A percentile compares a stretch with the other conserved stretches of the same genome.
Conservation (phyloP, 208 protist species). For the Trypanosoma avium region DNA sequence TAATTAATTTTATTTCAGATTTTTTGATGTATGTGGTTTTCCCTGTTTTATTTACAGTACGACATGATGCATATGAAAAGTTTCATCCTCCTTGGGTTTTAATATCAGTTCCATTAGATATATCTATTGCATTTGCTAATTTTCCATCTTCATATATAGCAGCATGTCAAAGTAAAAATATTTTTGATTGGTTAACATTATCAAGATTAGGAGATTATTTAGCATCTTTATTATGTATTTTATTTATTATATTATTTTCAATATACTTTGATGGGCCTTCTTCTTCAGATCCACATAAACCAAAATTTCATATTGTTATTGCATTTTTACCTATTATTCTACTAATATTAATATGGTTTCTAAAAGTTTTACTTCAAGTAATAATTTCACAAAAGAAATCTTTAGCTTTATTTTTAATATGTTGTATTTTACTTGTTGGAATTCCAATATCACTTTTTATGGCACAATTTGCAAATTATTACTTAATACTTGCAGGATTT, state of each 20-base stretch:
- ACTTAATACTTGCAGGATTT: too few species aligned
- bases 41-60: conserved; percentile 10
- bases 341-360: conserved; percentile 1
- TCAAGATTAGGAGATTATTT: not conserved
- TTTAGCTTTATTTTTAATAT: not conserved
- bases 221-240: not conserved
- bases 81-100: conserved; percentile 19
- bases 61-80: not conserved
- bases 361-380: not conserved
- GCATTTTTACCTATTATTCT: conserved; percentile 4
- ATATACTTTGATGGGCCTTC: conserved; percentile 25
- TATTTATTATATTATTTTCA: conserved; percentile 6
- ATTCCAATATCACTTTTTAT: too few species aligned
- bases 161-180: too few species aligned
- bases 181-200: not conserved
- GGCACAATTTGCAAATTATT: too few species aligned
- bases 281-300: not conserved
- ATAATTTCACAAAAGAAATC: not conserved
- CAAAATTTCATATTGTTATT: conserved; percentile 15
- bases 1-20: conserved; percentile 1
- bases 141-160: not conserved
- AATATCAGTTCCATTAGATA: conserved; percentile 1
- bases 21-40: conserved; percentile 7
- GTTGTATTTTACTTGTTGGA: not conserved
- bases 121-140: not conserved